A percentile compares a stretch with the other conserved stretches of the same genome.
Evolutionary conservation across 306 rosid species (phyloP).

Genomic region (Cercis canadensis): DNA sequence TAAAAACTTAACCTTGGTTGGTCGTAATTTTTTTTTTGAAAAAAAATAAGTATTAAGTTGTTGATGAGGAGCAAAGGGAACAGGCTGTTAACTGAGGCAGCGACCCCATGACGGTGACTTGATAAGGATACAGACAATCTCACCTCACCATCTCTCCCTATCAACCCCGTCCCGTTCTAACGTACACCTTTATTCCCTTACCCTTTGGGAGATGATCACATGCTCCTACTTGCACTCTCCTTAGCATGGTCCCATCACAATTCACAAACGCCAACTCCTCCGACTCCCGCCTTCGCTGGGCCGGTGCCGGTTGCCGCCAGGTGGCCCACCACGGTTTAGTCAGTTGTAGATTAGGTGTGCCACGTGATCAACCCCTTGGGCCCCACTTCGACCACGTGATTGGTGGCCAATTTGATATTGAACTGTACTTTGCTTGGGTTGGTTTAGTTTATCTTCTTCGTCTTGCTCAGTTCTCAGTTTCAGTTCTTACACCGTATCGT

Average conservation of each 20-base stretch:
- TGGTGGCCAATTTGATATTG: too few species aligned
- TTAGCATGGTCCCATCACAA: conserved; percentile 53
- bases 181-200: conserved; percentile 43
- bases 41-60: background rate
- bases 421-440: too few species aligned
- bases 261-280: background rate
- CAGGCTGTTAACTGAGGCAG: conserved; percentile 44
- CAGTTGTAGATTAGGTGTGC: background rate
- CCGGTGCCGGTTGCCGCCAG: too few species aligned
- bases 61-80: conserved; percentile 21
- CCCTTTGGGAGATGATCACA: conserved; percentile 46
- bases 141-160: conserved; percentile 38
- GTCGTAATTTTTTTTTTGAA: background rate
- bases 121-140: conserved; percentile 40
- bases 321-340: too few species aligned
- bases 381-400: background rate
- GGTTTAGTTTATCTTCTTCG: too few species aligned
- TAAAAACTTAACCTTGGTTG: too few species aligned
- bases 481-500: too few species aligned
- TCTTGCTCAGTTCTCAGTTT: too few species aligned
- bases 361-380: conserved; percentile 16
- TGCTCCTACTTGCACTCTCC: conserved; percentile 43
- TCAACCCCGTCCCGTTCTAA: conserved; percentile 58
- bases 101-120: conserved; percentile 49
- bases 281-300: background rate